These are phyloP conservation scores for Camelina hispida DNA, from an alignment of 345 rosid genomes.

Conservation along the genomic window DNA sequence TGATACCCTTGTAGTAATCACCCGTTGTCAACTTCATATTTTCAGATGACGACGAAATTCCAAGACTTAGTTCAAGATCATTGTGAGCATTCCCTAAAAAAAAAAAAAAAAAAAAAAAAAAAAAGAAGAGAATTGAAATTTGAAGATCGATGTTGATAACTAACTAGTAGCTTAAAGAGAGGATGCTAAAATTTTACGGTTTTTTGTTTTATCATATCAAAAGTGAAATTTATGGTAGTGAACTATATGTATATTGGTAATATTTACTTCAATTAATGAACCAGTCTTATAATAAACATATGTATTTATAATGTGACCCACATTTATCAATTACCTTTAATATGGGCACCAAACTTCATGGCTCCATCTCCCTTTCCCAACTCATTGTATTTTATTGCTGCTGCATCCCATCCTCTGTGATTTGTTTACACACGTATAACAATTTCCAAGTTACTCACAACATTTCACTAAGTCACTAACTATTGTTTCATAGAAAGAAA, in stretches of 20 bases:
- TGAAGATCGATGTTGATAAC: conserved; percentile 4
- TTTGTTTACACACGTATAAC: not conserved
- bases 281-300: conserved; percentile 22
- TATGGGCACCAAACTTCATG: conserved; percentile 39
- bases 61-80: conserved; percentile 82
- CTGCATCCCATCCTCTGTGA: conserved; percentile 42
- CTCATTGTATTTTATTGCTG: conserved; percentile 41
- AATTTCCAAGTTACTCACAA: not conserved
- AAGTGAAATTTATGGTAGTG: conserved; percentile 19
- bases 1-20: conserved; percentile 42
- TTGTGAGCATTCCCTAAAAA: conserved; percentile 33
- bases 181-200: not conserved
- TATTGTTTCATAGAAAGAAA: conserved; percentile 1
- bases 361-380: conserved; percentile 39
- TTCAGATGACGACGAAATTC: conserved; percentile 51
- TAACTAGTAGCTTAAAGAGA: not conserved
- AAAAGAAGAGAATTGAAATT: not conserved
- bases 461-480: not conserved
- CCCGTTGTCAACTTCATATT: conserved; percentile 48
- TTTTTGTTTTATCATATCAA: conserved; percentile 18
- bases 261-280: conserved; percentile 2
- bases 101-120: not conserved
- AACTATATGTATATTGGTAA: conserved; percentile 3
- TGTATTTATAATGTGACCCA: conserved; percentile 8
- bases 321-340: conserved; percentile 40